Evolutionary conservation across 345 rosid genomes (phyloP).

Genomic region (Atalantia buxifolia): DNA sequence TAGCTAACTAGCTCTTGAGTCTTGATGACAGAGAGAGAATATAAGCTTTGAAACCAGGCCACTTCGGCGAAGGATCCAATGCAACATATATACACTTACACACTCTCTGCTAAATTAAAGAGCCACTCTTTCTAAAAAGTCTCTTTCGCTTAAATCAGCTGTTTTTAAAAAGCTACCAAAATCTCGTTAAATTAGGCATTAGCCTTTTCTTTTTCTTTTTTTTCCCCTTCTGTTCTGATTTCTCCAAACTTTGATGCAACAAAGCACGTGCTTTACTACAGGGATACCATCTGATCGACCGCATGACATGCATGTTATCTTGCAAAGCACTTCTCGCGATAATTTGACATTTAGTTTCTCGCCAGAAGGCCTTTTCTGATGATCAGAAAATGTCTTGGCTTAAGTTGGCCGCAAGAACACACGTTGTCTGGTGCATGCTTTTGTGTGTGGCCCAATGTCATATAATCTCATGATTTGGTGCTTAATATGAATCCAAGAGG

Average conservation of each 20-base stretch:
- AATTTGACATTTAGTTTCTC: conserved; percentile 2
- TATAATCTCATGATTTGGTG: neutral
- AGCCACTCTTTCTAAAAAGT: conserved; percentile 17
- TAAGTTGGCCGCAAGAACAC: conserved; percentile 23
- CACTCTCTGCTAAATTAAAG: neutral
- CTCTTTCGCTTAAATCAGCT: conserved; percentile 19
- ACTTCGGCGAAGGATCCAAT: conserved; percentile 87
- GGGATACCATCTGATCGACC: conserved; percentile 2
- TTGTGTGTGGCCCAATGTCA: conserved; percentile 5
- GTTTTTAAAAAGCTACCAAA: conserved; percentile 6
- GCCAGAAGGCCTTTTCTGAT: neutral
- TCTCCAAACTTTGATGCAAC: conserved; percentile 47
- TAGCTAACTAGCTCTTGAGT: neutral
- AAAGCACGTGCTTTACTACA: conserved; percentile 43
- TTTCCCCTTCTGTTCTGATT: conserved; percentile 14
- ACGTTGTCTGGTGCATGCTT: conserved; percentile 18
- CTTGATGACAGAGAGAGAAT: conserved; percentile 14
- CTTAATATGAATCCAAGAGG: neutral
- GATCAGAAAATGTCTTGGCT: conserved; percentile 19
- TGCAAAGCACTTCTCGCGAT: conserved; percentile 7
- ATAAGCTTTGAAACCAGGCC: conserved; percentile 20
- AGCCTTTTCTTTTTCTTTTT: conserved; percentile 21
- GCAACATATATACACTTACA: conserved; percentile 32
- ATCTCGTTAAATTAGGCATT: conserved; percentile 18
- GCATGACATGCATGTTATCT: neutral